Percentiles rank a stretch among this genome's conserved stretches.
Conservation (phyloP, 2,329 filamentous ascomycete genomes). For the Fusarium coicis region DNA sequence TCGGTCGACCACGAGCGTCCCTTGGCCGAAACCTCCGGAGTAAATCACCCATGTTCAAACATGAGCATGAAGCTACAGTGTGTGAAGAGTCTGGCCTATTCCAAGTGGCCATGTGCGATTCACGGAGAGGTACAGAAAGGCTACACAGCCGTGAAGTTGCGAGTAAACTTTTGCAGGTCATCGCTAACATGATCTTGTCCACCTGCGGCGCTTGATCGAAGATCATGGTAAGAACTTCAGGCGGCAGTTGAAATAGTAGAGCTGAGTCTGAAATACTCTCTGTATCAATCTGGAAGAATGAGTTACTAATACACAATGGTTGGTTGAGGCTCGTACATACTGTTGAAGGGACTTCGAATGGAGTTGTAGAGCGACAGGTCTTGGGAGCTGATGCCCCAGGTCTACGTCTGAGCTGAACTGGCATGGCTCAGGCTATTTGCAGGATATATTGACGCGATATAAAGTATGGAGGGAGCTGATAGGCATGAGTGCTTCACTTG, state of each 20-base stretch:
- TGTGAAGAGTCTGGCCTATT: neutral
- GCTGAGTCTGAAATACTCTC: neutral
- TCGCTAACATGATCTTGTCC: conserved; percentile 32
- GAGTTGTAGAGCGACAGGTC: neutral
- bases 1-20: conserved; percentile 19
- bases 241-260: conserved; percentile 37
- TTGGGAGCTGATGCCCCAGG: neutral
- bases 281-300: conserved; percentile 7
- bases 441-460: neutral
- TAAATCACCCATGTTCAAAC: conserved; percentile 20
- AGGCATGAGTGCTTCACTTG: neutral
- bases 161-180: conserved; percentile 40
- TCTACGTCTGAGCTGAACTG: conserved; percentile 16
- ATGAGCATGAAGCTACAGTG: conserved; percentile 9
- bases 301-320: neutral
- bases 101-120: conserved; percentile 17
- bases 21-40: conserved; percentile 29
- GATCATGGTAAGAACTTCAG: conserved; percentile 43
- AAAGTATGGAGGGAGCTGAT: neutral
- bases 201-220: conserved; percentile 19
- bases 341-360: conserved; percentile 20
- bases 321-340: conserved; percentile 9
- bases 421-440: neutral
- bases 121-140: conserved; percentile 30
- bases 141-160: conserved; percentile 23